Percentiles rank a stretch among this genome's conserved stretches.
phyloP scores from a whole-genome alignment of 805 yeast species.

The Suhomyces sp. region DNA sequence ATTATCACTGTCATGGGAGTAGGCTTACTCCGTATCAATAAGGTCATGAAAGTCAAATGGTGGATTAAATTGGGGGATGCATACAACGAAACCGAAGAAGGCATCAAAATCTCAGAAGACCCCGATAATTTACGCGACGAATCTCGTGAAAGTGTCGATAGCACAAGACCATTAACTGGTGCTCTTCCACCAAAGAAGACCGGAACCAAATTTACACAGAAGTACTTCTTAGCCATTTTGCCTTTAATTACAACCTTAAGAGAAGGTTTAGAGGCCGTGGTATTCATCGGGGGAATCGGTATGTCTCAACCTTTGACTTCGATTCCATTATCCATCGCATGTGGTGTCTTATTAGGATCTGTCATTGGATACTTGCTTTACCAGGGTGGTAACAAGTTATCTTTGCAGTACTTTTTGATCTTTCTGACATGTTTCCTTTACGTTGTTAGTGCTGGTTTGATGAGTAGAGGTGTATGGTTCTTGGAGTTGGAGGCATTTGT shows the following conservation, averaged over 20 bases:
- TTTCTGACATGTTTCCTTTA: constrained; percentile 41
- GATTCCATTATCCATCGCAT: constrained; percentile 28
- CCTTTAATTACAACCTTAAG: constrained; percentile 29
- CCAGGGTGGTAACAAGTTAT: constrained; percentile 41
- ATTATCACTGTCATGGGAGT: constrained; percentile 87
- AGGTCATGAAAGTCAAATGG: constrained; percentile 78
- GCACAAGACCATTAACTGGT: constrained; percentile 12
- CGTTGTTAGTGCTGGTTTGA: constrained; percentile 44
- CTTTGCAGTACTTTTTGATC: constrained; percentile 42
- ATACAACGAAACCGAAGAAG: constrained; percentile 21
- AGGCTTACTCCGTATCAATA: constrained; percentile 75
- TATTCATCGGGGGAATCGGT: constrained; percentile 44
- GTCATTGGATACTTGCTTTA: constrained; percentile 36
- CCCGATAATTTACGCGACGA: constrained; percentile 1
- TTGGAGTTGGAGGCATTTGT: constrained; percentile 42
- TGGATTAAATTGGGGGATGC: constrained; percentile 47
- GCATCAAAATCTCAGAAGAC: constrained; percentile 2
- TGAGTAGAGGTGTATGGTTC: constrained; percentile 46
- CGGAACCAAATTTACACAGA: constrained; percentile 14
- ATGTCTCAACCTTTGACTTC: constrained; percentile 36
- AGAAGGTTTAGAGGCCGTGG: constrained; percentile 40
- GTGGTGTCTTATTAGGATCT: constrained; percentile 32
- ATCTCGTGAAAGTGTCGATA: constrained; percentile 12
- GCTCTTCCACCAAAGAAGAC: not conserved
- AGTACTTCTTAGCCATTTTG: constrained; percentile 25